Evolutionary conservation across 2,329 filamentous ascomycete genomes (phyloP).

Genomic region (Cytospora mali): DNA sequence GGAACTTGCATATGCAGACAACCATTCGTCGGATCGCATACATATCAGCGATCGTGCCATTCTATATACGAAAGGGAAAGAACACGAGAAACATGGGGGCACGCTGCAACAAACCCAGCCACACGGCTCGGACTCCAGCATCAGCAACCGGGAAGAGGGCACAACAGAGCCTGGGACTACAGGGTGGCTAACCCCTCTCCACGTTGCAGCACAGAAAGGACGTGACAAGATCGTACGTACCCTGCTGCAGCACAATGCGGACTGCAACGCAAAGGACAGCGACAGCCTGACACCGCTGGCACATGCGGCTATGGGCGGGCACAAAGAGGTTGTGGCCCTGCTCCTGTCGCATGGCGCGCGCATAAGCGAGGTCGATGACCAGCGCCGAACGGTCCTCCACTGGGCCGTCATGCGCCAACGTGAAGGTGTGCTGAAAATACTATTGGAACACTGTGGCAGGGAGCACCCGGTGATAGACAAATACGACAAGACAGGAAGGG

Average conservation of each 20-base stretch:
- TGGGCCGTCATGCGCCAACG: background rate
- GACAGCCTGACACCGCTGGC: background rate
- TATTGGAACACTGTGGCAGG: background rate
- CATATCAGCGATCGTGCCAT: background rate
- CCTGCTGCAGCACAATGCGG: constrained; percentile 30
- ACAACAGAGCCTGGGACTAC: background rate
- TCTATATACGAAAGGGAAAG: background rate
- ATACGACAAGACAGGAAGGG: constrained; percentile 30
- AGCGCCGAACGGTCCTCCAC: background rate
- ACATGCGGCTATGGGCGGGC: background rate
- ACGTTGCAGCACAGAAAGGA: constrained; percentile 32
- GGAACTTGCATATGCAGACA: background rate
- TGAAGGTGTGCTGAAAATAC: background rate
- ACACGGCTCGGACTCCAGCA: background rate
- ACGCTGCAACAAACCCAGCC: background rate
- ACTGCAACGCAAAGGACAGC: constrained; percentile 27
- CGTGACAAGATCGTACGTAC: constrained; percentile 29
- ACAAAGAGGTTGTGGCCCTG: background rate
- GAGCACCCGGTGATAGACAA: constrained; percentile 22
- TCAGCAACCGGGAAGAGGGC: background rate
- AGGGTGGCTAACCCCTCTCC: constrained; percentile 31
- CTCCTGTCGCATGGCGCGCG: background rate
- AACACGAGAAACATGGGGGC: background rate
- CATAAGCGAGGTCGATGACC: background rate
- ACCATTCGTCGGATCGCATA: background rate